Base-by-base conservation (phyloP, 371 early-diverging fungal species). In the Cokeromyces recurvatus region DNA sequence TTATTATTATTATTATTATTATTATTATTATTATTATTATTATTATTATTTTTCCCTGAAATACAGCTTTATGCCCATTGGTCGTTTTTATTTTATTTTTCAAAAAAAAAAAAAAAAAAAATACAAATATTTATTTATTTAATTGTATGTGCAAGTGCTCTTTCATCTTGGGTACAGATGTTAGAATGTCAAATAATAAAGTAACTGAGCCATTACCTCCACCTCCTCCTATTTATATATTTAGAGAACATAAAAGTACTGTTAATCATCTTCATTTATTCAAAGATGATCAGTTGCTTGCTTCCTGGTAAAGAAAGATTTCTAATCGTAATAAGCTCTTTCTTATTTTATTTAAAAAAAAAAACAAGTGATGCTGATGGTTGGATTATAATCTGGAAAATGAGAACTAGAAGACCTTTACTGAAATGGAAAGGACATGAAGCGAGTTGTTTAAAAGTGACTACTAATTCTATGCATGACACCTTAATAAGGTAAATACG, bases 371-470 rank as follows among this genome's bases (percentile, higher is more conserved):
- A 74, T 61, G 53, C 43, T n/a, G 58, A 68, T 31, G 74, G 74
- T 16, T 48, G 59, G 43, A 41, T 74, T 12, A 43, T 59, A 8
- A 38, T 74, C 7, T 74, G 74, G 74, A 62, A 49, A 29, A 48
- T 74, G 48, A 48, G 42, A 37, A 68, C 71, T 27, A 60, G 64
- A 19, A 55, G 74, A 27, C 50, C 62, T 14, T 29, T 68, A 21
- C 17, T 55, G 9, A 46, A 63, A 23, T 74, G 74, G 74, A 60
- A 66, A 53, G 74, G 62, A 1, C 74, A 74, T 43, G 49, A 65
- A 34, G 47, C 55, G 3, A 65, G 49, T 32, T 70, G 71, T 34
- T 41, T 70, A 39, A 48, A 40, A 36, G 55, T 68, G 0, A 44
- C 45, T 12, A 42, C 40, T 2, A 46, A 44, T 8, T n/a, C 29